Evolutionary conservation across 441 rosid genomes (phyloP).

Genomic region (Adansonia grandidieri): DNA sequence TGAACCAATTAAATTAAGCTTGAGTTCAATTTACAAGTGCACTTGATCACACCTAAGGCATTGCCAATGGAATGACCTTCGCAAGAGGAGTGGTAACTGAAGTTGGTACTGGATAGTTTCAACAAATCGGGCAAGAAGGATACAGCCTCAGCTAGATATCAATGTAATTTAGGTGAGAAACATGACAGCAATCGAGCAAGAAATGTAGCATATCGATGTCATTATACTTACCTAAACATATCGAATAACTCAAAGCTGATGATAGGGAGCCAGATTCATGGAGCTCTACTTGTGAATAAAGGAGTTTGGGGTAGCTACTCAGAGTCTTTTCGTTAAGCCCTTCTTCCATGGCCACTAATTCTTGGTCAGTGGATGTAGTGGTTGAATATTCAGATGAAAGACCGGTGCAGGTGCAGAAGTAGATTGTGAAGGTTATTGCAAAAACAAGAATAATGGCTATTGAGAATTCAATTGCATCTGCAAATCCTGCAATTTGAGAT

Average conservation of each 20-base stretch:
- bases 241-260: slow-evolving; percentile 34
- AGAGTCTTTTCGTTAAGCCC: slow-evolving; percentile 21
- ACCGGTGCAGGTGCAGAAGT: not conserved
- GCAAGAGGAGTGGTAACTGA: not conserved
- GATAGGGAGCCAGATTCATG: not conserved
- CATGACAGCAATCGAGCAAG: slow-evolving; percentile 57
- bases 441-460: not conserved
- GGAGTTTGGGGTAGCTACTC: slow-evolving; percentile 32
- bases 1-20: too few relatives aligned
- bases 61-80: not conserved
- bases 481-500: not conserved
- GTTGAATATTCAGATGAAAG: not conserved
- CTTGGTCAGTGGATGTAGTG: not conserved
- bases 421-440: not conserved
- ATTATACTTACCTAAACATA: slow-evolving; percentile 53
- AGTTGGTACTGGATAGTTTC: slow-evolving; percentile 39
- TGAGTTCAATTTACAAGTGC: too few relatives aligned
- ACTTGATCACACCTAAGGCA: not conserved
- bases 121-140: slow-evolving; percentile 54
- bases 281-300: slow-evolving; percentile 28
- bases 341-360: not conserved
- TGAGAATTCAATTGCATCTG: not conserved
- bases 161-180: slow-evolving; percentile 50
- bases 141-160: slow-evolving; percentile 53
- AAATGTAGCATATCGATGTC: slow-evolving; percentile 43